phyloP scores from a whole-genome alignment of 345 rosid species.

The Bruguiera parviflora region DNA sequence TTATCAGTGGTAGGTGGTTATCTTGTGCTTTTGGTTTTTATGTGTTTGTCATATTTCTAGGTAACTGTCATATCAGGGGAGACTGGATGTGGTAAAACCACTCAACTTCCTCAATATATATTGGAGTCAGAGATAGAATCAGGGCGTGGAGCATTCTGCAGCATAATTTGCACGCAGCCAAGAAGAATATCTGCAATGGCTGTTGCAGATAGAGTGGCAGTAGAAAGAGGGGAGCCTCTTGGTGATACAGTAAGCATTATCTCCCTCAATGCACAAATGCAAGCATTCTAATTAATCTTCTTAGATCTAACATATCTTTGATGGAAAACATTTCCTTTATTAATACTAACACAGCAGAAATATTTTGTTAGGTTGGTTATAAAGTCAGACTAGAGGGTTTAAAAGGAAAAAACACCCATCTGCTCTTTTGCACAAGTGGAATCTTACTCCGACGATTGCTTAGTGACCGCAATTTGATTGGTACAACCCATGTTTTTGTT shows the following conservation, averaged over 20 bases:
- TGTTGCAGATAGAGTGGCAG: conserved; percentile 90
- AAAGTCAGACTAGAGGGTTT: conserved; percentile 98
- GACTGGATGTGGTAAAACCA: conserved; percentile 99
- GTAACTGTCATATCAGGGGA: conserved; percentile 96
- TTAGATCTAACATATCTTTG: background rate
- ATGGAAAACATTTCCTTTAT: conserved; percentile 34
- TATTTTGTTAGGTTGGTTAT: conserved; percentile 88
- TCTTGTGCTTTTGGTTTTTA: background rate
- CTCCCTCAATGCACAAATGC: conserved; percentile 14
- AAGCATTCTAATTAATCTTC: background rate
- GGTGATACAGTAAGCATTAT: conserved; percentile 77
- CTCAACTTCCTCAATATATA: conserved; percentile 95
- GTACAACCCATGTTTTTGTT: conserved; percentile 93
- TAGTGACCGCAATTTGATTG: conserved; percentile 83
- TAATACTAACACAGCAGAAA: conserved; percentile 48
- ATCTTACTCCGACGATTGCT: conserved; percentile 84
- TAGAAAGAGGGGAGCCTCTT: conserved; percentile 97
- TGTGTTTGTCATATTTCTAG: conserved; percentile 33
- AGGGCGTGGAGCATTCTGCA: conserved; percentile 98
- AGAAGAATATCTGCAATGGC: conserved; percentile 98
- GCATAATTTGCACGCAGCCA: conserved; percentile 96
- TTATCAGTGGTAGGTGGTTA: background rate
- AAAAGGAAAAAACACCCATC: conserved; percentile 90
- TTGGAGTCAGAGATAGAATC: conserved; percentile 96
- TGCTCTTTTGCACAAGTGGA: conserved; percentile 97